Evolutionary conservation across 768 basidiomycete species (phyloP).

Genomic region (Sarcodon sp.): DNA sequence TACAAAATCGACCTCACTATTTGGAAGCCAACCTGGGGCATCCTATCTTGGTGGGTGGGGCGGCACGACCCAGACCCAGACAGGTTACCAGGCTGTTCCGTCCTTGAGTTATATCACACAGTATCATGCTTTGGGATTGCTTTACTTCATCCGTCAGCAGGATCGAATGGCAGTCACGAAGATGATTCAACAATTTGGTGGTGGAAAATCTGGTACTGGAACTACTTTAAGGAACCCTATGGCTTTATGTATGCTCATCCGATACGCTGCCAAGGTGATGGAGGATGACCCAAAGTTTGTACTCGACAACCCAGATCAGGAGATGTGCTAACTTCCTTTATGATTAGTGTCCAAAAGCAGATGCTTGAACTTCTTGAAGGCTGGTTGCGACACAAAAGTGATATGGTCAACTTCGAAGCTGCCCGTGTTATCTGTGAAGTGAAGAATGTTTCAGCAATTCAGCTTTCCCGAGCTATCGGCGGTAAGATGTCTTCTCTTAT

Average conservation of each 20-base stretch:
- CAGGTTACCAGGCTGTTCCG: constrained; percentile 64
- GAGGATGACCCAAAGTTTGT: constrained; percentile 97
- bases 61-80: constrained; percentile 31
- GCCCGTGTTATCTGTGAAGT: constrained; percentile 96
- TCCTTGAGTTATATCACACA: constrained; percentile 91
- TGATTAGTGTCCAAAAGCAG: constrained; percentile 68
- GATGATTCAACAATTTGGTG: constrained; percentile 96
- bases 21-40: constrained; percentile 29
- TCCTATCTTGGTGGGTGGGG: constrained; percentile 65
- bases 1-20: constrained; percentile 70
- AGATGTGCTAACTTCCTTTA: constrained; percentile 2
- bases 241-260: constrained; percentile 97
- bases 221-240: constrained; percentile 88
- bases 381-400: constrained; percentile 96
- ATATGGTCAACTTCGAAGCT: constrained; percentile 99
- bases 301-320: background rate
- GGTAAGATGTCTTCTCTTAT: constrained; percentile 33
- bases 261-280: constrained; percentile 97
- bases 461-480: constrained; percentile 80
- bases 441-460: constrained; percentile 65
- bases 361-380: constrained; percentile 91
- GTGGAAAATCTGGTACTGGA: constrained; percentile 73
- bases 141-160: constrained; percentile 92
- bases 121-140: constrained; percentile 89
- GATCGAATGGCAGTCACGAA: constrained; percentile 99